Conservation (phyloP, 352 stramenopile species). For the Saprolegnia parasitica region DNA sequence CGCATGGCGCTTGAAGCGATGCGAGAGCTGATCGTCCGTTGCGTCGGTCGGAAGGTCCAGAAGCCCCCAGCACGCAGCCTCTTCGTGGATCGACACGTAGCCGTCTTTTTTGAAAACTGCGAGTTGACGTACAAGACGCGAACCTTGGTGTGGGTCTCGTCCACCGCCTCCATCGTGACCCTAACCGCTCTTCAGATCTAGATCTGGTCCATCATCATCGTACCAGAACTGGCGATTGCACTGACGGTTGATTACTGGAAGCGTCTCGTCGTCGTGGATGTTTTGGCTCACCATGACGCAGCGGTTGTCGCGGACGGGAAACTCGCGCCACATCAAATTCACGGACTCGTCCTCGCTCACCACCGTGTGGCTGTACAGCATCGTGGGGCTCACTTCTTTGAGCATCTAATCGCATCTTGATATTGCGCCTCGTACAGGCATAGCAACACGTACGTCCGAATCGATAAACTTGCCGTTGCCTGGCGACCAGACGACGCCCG, state of each 20-base stretch:
- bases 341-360: conserved; percentile 17
- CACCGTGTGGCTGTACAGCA: not conserved
- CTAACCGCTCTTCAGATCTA: not conserved
- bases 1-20: conserved; percentile 3
- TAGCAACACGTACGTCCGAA: not conserved
- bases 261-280: conserved; percentile 26
- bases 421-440: not conserved
- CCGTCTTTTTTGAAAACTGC: conserved; percentile 16
- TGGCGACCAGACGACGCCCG: conserved; percentile 4
- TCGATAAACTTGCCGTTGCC: conserved; percentile 10
- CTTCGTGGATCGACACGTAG: conserved; percentile 10
- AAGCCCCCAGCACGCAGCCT: conserved; percentile 13
- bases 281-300: conserved; percentile 23
- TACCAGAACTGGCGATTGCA: conserved; percentile 27
- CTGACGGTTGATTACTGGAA: conserved; percentile 13
- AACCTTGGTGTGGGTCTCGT: conserved; percentile 7
- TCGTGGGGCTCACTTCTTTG: not conserved
- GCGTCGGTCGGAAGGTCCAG: not conserved
- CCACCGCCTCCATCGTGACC: conserved; percentile 7
- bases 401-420: not conserved
- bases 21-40: not conserved
- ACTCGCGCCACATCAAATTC: conserved; percentile 26
- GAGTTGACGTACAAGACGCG: conserved; percentile 22
- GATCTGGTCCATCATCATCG: not conserved
- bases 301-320: not conserved